phyloP scores from a whole-genome alignment of 495 filamentous ascomycete genomes.

The Peziza echinospora region DNA sequence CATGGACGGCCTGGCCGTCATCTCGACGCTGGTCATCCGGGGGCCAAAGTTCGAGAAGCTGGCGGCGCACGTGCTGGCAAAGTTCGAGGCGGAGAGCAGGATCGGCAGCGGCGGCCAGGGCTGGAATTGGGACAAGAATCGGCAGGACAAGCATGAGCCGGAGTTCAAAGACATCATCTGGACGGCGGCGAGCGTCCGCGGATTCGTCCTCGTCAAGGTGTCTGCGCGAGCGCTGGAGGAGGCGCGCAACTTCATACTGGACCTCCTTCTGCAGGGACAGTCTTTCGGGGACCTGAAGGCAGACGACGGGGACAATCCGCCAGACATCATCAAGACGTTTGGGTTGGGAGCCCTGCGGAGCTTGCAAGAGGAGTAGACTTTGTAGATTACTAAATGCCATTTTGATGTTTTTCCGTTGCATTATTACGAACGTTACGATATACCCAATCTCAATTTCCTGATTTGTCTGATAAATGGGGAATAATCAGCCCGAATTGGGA shows the following conservation, averaged over 20 bases:
- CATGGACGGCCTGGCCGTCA: constrained; percentile 44
- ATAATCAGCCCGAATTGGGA: too few relatives aligned
- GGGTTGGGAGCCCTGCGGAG: constrained; percentile 42
- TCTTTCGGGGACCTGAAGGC: too few relatives aligned
- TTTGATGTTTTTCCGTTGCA: too few relatives aligned
- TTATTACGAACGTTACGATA: too few relatives aligned
- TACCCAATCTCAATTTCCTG: too few relatives aligned
- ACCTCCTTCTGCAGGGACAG: constrained; percentile 27
- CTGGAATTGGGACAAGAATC: constrained; percentile 21
- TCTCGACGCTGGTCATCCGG: constrained; percentile 65
- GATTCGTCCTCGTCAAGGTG: constrained; percentile 80
- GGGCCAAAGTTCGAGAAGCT: constrained; percentile 47
- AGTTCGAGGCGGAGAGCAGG: constrained; percentile 54
- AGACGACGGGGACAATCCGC: constrained; percentile 12
- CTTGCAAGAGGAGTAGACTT: too few relatives aligned
- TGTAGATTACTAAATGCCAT: too few relatives aligned
- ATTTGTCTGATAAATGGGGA: too few relatives aligned
- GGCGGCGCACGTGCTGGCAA: constrained; percentile 45
- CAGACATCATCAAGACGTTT: constrained; percentile 29
- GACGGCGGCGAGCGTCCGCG: constrained; percentile 65
- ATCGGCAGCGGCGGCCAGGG: constrained; percentile 35
- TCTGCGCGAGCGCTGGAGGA: constrained; percentile 39
- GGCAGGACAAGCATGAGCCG: constrained; percentile 30
- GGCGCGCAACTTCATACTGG: constrained; percentile 37
- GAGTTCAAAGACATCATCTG: constrained; percentile 43